Percentiles rank a stretch among this genome's conserved stretches.
Conservation (phyloP, 345 rosid species). For the Citrus mangshanensis region DNA sequence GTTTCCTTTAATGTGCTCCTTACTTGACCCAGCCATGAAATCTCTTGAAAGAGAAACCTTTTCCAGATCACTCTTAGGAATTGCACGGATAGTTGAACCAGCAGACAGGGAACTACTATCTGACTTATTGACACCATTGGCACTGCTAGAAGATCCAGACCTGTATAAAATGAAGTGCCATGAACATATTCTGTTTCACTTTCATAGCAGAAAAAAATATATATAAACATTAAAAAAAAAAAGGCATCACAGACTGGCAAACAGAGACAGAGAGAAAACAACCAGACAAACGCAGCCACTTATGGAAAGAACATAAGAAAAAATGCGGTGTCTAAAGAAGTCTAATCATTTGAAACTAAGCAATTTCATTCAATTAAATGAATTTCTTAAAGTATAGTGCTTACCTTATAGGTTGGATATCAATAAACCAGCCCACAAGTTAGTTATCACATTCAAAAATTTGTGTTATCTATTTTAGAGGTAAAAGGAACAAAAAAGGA, state of each 20-base stretch:
- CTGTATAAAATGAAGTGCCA: slow-evolving; percentile 27
- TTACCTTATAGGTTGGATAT: neutral
- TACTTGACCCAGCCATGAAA: slow-evolving; percentile 29
- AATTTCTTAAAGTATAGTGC: neutral
- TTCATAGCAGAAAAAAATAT: neutral
- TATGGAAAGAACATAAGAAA: neutral
- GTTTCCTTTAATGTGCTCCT: slow-evolving; percentile 42
- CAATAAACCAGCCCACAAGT: neutral
- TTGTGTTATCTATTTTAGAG: neutral
- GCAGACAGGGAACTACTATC: slow-evolving; percentile 28
- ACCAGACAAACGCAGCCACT: neutral
- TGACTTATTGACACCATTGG: slow-evolving; percentile 30
- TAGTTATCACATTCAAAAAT: neutral
- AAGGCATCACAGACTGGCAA: neutral
- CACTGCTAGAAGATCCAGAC: slow-evolving; percentile 35
- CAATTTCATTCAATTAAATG: neutral
- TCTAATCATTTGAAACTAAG: neutral
- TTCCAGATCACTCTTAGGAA: slow-evolving; percentile 37
- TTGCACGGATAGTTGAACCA: slow-evolving; percentile 26
- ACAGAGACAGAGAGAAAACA: neutral
- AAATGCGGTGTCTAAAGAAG: neutral
- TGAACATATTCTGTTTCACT: neutral
- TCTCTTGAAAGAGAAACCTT: slow-evolving; percentile 44
- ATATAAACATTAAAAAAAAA: too few species aligned
- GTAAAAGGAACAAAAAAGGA: too few species aligned